Evolutionary conservation across 2,329 filamentous ascomycete genomes (phyloP), one percentile per base, ranked within the genome.

Genomic region (Stemphylium beticola): DNA sequence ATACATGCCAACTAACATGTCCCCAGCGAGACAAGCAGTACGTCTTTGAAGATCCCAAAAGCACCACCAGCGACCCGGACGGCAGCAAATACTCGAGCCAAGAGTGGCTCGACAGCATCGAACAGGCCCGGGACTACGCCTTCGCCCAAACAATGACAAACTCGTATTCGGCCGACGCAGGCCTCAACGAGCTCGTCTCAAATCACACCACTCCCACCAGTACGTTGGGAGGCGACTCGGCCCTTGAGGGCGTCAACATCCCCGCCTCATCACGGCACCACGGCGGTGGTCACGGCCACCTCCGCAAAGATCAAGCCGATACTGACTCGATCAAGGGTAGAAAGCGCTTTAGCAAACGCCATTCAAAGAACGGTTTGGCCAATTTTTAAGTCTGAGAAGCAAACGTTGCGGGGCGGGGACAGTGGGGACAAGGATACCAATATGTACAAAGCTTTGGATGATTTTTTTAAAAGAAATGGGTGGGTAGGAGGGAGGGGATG

Each of bases 291-390:
- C 22, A 24, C 67, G 81, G 76, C 55, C 79, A 79, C 65, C 73
- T 77, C 51, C 78, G 68, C 68, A 82, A 74, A 76, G 82, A 76
- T 63, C 73, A 68, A 61, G 77, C 75, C 44, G 82, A 84, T 61
- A 74, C 76, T 42, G 82, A 84, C 46, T 83, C 81, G n/a, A 66
- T 82, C 14, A 86, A 85, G 71, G 82, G 82, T 43, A 80, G 82
- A 63, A 87, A 86, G 70, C 77, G 85, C 43, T 98, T 97, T 77
- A 96, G 92, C 78, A 95, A 95, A 77, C 84, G 93, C 64, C 92
- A 96, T 77, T 96, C 91, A 14, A 96, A 96, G 78, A 96, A 92
- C 74, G 93, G 93, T n/a, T 83, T 96, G 43, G 92, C 92, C 24
- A 90, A 93, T 43, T 96, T 97, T 72, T 96, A 42, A 43, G 44